Percentiles rank a stretch among this genome's conserved stretches.
These are phyloP conservation scores for Penstemon davidsonii DNA, from an alignment of 257 asterid genomes.

Conservation along the genomic window DNA sequence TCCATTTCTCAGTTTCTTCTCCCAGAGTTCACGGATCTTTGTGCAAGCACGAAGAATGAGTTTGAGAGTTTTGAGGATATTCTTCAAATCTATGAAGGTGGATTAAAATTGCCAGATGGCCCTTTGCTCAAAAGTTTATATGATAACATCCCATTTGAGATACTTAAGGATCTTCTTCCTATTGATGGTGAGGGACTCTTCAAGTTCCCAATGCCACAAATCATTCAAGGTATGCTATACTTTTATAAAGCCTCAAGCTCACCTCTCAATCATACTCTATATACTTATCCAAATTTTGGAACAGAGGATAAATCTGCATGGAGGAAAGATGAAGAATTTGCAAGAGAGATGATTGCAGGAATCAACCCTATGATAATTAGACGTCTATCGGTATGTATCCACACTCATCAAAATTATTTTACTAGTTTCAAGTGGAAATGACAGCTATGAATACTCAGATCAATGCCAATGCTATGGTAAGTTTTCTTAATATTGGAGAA, in stretches of 20 bases:
- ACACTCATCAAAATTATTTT: neutral
- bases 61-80: conserved; percentile 52
- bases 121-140: conserved; percentile 26
- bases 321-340: conserved; percentile 76
- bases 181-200: conserved; percentile 48
- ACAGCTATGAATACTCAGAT: no score
- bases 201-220: conserved; percentile 59
- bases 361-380: conserved; percentile 56
- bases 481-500: no score
- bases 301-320: conserved; percentile 61
- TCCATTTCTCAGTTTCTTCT: conserved; percentile 51
- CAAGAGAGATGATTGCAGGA: conserved; percentile 72
- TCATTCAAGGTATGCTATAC: conserved; percentile 48
- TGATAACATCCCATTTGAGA: conserved; percentile 46
- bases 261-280: neutral
- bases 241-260: neutral
- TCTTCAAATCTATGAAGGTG: conserved; percentile 46
- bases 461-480: no score
- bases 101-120: conserved; percentile 42
- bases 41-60: conserved; percentile 47
- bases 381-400: conserved; percentile 41
- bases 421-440: neutral
- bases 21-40: conserved; percentile 49
- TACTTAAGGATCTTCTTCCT: conserved; percentile 48
- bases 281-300: neutral